These are phyloP conservation scores for Punctularia strigosozonata DNA, from an alignment of 768 basidiomycete species.

Conservation along the genomic window DNA sequence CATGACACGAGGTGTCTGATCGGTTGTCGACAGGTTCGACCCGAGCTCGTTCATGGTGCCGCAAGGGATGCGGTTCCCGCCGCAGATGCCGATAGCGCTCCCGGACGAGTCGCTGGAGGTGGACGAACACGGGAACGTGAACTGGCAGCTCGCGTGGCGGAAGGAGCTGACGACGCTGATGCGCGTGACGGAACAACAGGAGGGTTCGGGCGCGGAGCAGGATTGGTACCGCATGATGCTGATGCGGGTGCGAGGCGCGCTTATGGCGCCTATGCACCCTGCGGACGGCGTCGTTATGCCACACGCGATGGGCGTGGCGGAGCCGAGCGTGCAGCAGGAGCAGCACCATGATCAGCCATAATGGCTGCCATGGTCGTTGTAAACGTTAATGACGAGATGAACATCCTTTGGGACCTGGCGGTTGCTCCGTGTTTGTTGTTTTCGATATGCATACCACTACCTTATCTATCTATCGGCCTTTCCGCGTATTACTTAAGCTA, in stretches of 20 bases:
- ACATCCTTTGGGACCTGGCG: no score
- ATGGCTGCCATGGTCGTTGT: no score
- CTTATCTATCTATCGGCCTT: no score
- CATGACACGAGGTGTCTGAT: not conserved
- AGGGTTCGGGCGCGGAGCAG: constrained; percentile 67
- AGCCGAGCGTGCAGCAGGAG: not conserved
- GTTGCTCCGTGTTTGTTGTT: no score
- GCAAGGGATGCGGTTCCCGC: constrained; percentile 51
- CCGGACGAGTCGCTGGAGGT: constrained; percentile 57
- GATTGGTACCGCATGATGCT: constrained; percentile 87
- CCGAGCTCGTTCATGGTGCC: constrained; percentile 61
- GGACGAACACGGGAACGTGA: constrained; percentile 69
- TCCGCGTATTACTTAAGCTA: no score
- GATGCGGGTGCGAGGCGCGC: constrained; percentile 59
- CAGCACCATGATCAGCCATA: not conserved
- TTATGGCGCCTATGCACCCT: constrained; percentile 37
- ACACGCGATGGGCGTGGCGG: not conserved
- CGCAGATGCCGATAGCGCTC: constrained; percentile 46
- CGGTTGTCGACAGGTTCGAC: constrained; percentile 40
- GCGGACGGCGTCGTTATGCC: constrained; percentile 4
- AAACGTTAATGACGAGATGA: no score
- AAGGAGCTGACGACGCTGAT: constrained; percentile 72
- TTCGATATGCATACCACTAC: no score
- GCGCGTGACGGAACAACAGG: constrained; percentile 69
- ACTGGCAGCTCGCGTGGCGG: constrained; percentile 71